Evolutionary conservation across 2,329 filamentous ascomycete genomes (phyloP).

Genomic region (Penicillium griseofulvum): DNA sequence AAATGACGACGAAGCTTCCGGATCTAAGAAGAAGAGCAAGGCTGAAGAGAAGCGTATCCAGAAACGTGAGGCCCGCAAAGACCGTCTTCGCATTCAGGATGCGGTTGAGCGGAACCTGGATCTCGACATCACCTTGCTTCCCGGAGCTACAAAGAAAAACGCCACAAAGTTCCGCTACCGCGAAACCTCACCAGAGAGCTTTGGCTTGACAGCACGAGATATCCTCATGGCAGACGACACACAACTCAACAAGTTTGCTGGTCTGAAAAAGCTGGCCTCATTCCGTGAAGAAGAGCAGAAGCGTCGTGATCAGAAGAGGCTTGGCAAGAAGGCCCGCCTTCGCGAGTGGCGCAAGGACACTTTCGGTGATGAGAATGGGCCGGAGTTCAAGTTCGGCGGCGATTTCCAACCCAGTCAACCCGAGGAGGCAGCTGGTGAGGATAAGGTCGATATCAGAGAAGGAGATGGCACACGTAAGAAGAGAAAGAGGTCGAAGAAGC

Average conservation of each 20-base stretch:
- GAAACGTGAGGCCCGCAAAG: slow-evolving; percentile 73
- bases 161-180: slow-evolving; percentile 77
- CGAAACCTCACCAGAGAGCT: slow-evolving; percentile 85
- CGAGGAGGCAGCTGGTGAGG: slow-evolving; percentile 24
- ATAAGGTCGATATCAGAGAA: slow-evolving; percentile 44
- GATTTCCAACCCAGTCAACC: slow-evolving; percentile 18
- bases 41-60: slow-evolving; percentile 54
- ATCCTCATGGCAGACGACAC: slow-evolving; percentile 87
- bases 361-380: slow-evolving; percentile 61
- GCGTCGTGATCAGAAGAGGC: slow-evolving; percentile 76
- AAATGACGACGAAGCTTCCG: slow-evolving; percentile 42
- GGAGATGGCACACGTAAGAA: slow-evolving; percentile 42
- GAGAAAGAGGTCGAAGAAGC: slow-evolving; percentile 47
- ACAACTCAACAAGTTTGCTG: slow-evolving; percentile 83
- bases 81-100: slow-evolving; percentile 79
- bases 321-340: slow-evolving; percentile 89
- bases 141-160: slow-evolving; percentile 52
- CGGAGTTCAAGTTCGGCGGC: slow-evolving; percentile 32
- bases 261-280: slow-evolving; percentile 88
- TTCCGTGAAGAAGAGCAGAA: slow-evolving; percentile 91
- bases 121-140: slow-evolving; percentile 64
- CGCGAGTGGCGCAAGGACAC: slow-evolving; percentile 77
- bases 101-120: slow-evolving; percentile 80
- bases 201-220: slow-evolving; percentile 84
- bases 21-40: slow-evolving; percentile 48